phyloP scores from a whole-genome alignment of 257 asterid species.

The Solanum arcanum region DNA sequence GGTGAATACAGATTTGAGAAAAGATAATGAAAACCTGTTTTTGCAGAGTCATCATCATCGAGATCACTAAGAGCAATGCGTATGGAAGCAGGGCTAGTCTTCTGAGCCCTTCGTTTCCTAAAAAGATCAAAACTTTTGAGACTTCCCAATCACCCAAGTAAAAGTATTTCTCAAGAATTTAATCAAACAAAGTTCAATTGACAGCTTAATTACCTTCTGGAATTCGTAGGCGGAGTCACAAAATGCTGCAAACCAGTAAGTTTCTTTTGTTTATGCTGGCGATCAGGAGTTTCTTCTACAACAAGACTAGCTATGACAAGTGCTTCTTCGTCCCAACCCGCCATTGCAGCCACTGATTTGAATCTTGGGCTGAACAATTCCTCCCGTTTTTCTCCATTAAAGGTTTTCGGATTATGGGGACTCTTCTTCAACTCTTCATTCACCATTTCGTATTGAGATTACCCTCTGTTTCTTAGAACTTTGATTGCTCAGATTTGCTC shows the following conservation, averaged over 20 bases:
- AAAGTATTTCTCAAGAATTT: no score
- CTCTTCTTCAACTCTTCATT: conserved; percentile 15
- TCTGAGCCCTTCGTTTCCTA: conserved; percentile 61
- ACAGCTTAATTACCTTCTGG: conserved; percentile 44
- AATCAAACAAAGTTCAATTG: background rate
- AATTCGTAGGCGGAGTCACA: conserved; percentile 62
- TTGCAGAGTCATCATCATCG: conserved; percentile 10
- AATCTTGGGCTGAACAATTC: conserved; percentile 69
- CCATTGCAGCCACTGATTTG: conserved; percentile 80
- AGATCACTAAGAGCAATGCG: conserved; percentile 47
- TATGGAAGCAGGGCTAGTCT: conserved; percentile 24
- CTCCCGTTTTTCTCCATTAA: conserved; percentile 19
- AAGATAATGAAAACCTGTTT: background rate
- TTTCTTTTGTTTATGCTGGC: conserved; percentile 40
- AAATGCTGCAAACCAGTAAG: conserved; percentile 22
- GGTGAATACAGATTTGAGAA: background rate
- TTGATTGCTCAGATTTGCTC: background rate
- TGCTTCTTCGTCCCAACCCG: conserved; percentile 98
- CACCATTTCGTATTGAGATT: background rate
- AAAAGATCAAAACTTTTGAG: background rate
- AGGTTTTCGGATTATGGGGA: conserved; percentile 14
- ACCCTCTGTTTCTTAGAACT: background rate
- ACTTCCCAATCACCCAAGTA: background rate
- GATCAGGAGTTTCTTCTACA: conserved; percentile 89
- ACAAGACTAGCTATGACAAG: conserved; percentile 54